Evolutionary conservation across 2,329 filamentous ascomycete species (phyloP).

Genomic region (Alternaria rosae): DNA sequence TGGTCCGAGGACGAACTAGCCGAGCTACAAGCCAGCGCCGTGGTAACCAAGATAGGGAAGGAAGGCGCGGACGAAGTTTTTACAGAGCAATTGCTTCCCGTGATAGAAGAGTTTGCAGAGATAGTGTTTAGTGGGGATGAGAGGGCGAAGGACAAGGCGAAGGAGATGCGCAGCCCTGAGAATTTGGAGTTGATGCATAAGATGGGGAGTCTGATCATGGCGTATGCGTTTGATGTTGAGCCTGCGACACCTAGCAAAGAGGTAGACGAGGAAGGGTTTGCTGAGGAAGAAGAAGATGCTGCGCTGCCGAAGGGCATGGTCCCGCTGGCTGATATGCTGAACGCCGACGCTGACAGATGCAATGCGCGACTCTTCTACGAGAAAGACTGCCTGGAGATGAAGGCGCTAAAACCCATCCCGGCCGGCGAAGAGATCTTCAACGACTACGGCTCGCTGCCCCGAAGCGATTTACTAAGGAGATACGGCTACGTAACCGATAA

Average conservation of each 20-base stretch:
- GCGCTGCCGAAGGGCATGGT: conserved; percentile 79
- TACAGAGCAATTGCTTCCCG: conserved; percentile 61
- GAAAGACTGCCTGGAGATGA: conserved; percentile 70
- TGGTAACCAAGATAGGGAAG: conserved; percentile 79
- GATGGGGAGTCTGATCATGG: conserved; percentile 90
- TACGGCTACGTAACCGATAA: conserved; percentile 87
- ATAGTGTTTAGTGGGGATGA: conserved; percentile 51
- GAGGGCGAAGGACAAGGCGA: conserved; percentile 38
- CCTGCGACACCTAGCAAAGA: conserved; percentile 56
- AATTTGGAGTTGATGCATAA: conserved; percentile 70
- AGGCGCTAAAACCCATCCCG: conserved; percentile 71
- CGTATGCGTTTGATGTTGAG: conserved; percentile 87
- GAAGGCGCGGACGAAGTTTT: conserved; percentile 75
- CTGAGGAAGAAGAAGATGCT: conserved; percentile 57
- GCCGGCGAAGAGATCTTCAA: conserved; percentile 83
- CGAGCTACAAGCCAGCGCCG: conserved; percentile 77
- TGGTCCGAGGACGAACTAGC: conserved; percentile 76
- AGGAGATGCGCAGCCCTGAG: conserved; percentile 55
- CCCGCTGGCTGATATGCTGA: conserved; percentile 87
- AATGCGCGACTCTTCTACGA: conserved; percentile 73
- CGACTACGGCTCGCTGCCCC: conserved; percentile 85
- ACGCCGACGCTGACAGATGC: conserved; percentile 82
- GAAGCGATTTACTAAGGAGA: conserved; percentile 80
- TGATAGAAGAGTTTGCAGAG: conserved; percentile 54
- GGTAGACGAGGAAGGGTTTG: conserved; percentile 63